Conservation (phyloP, 2,329 filamentous ascomycete species). For the Ophiocordyceps camponoti-saundersi region DNA sequence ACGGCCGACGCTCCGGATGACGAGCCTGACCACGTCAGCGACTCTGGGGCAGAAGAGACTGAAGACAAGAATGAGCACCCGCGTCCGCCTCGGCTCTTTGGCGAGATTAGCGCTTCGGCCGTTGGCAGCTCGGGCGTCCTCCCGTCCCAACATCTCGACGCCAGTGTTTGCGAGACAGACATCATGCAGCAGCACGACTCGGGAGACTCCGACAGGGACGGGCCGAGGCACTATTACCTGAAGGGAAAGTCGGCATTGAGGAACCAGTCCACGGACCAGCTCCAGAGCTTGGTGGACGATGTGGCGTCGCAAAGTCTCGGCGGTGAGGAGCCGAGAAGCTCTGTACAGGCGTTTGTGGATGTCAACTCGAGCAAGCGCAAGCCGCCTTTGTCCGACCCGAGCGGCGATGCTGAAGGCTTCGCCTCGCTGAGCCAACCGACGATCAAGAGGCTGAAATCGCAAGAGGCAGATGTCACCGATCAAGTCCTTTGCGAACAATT, state of each 20-base stretch:
- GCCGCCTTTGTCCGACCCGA: slow-evolving; percentile 27
- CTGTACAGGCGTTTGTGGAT: slow-evolving; percentile 12
- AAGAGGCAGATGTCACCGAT: slow-evolving; percentile 18
- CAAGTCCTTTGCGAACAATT: slow-evolving; percentile 24
- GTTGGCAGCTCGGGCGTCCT: slow-evolving; percentile 36
- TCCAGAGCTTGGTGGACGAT: slow-evolving; percentile 34
- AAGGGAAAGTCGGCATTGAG: slow-evolving; percentile 21
- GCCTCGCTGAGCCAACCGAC: slow-evolving; percentile 23
- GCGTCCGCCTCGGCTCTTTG: slow-evolving; percentile 29
- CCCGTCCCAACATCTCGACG: slow-evolving; percentile 25
- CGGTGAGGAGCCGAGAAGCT: slow-evolving; percentile 15
- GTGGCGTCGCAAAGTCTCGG: slow-evolving; percentile 38
- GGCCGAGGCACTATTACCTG: slow-evolving; percentile 8
- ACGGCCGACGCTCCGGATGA: slow-evolving; percentile 4
- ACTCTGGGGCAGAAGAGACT: slow-evolving; percentile 57
- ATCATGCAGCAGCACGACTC: slow-evolving; percentile 30
- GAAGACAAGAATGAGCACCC: slow-evolving; percentile 45
- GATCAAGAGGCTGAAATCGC: slow-evolving; percentile 39
- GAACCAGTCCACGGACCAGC: slow-evolving; percentile 27
- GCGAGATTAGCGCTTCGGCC: slow-evolving; percentile 36
- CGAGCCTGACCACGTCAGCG: slow-evolving; percentile 22
- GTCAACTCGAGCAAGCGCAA: slow-evolving; percentile 39
- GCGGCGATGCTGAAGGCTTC: slow-evolving; percentile 31
- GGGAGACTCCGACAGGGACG: slow-evolving; percentile 17
- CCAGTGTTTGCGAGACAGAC: slow-evolving; percentile 21